Evolutionary conservation across 768 basidiomycete species (phyloP).

Genomic region (Tubosaeta brunneosetosa): DNA sequence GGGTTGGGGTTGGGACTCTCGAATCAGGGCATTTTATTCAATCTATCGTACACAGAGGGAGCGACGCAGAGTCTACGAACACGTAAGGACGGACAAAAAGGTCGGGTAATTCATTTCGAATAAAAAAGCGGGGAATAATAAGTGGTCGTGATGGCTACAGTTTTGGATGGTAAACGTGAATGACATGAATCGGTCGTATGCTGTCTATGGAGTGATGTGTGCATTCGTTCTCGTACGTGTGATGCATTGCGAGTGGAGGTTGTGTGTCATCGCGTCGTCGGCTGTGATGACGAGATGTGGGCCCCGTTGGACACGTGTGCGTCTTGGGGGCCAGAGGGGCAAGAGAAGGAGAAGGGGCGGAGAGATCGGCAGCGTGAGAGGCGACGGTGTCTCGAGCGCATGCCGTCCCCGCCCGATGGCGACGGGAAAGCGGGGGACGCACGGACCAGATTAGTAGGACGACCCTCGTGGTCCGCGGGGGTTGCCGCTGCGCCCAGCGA

Average conservation of each 20-base stretch:
- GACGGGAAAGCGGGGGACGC: not conserved
- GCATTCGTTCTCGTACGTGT: not conserved
- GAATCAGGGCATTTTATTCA: not conserved
- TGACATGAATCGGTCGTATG: not conserved
- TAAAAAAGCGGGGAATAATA: not conserved
- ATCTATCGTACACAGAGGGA: not conserved
- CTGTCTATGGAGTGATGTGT: not conserved
- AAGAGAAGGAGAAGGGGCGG: not conserved
- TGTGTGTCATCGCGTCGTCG: not conserved
- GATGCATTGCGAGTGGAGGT: not conserved
- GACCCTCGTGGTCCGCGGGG: slow-evolving; percentile 24
- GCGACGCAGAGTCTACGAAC: not conserved
- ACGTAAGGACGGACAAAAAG: slow-evolving; percentile 1
- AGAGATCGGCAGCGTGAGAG: not conserved
- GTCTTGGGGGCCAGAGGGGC: not conserved
- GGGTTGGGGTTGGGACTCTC: not conserved
- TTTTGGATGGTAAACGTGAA: not conserved
- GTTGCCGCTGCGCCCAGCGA: slow-evolving; percentile 19
- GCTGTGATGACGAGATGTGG: not conserved
- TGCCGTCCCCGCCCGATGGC: not conserved
- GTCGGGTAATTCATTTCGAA: slow-evolving; percentile 4
- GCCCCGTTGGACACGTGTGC: not conserved
- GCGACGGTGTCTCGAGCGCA: not conserved
- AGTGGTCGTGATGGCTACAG: not conserved
- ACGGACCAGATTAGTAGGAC: slow-evolving; percentile 18